Percentiles rank a stretch among this genome's conserved stretches.
Conservation (phyloP, 176 grass and related monocot genomes). For the Hordeum vulgare region DNA sequence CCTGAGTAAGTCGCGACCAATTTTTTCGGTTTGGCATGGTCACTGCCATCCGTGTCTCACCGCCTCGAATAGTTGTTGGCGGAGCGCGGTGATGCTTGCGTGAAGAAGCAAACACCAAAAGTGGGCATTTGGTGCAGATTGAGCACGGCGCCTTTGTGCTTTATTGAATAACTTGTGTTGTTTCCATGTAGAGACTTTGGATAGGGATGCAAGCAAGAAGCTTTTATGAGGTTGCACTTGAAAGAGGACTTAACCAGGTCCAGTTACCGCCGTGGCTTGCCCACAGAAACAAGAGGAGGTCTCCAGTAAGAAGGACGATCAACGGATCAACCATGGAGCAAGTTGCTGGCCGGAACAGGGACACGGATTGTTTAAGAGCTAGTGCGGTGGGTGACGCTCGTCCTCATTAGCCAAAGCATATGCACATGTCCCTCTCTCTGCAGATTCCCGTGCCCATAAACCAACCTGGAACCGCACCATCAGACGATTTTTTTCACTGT, state of each 20-base stretch:
- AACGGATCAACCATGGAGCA: background rate
- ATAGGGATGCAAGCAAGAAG: background rate
- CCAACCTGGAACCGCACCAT: constrained; percentile 4
- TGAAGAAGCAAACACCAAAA: constrained; percentile 7
- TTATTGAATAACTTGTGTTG: background rate
- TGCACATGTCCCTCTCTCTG: background rate
- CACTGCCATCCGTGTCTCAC: background rate
- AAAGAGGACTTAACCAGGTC: background rate
- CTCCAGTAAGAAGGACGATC: background rate
- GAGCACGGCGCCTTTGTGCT: background rate
- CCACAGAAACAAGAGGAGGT: background rate
- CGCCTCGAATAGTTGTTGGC: background rate
- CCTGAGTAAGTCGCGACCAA: background rate
- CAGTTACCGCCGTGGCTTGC: background rate
- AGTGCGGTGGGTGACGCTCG: background rate
- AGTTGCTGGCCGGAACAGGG: background rate
- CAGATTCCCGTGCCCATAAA: background rate
- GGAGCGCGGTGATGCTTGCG: background rate
- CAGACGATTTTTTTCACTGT: background rate
- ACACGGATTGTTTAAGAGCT: background rate
- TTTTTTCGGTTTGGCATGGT: background rate
- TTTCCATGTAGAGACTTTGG: background rate
- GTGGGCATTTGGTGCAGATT: background rate
- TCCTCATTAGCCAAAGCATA: constrained; percentile 3
- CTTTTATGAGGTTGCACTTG: background rate